Conservation (phyloP, 345 rosid genomes). For the Toxicodendron radicans region DNA sequence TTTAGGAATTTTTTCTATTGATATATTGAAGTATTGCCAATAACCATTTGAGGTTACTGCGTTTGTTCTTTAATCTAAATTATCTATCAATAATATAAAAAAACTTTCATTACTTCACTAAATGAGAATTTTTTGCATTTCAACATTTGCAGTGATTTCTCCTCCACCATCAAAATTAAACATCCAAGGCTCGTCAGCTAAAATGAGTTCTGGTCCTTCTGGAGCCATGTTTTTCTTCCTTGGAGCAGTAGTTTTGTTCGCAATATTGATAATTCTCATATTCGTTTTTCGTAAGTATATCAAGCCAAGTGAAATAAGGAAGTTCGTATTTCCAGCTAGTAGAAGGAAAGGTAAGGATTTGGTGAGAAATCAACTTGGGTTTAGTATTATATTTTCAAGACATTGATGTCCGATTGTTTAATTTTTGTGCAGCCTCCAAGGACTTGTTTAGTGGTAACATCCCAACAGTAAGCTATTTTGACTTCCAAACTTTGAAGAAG, state of each 20-base stretch:
- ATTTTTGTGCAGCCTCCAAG: slow-evolving; percentile 27
- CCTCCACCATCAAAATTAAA: slow-evolving; percentile 10
- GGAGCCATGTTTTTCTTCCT: slow-evolving; percentile 33
- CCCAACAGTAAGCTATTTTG: slow-evolving; percentile 44
- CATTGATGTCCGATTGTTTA: background rate
- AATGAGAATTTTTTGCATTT: background rate
- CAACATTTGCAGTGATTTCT: slow-evolving; percentile 22
- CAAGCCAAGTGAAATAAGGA: slow-evolving; percentile 24
- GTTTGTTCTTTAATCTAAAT: too few relatives aligned
- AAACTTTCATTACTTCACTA: background rate
- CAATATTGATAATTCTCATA: slow-evolving; percentile 32
- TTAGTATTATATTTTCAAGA: background rate
- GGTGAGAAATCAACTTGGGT: background rate
- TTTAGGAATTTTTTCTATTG: too few relatives aligned
- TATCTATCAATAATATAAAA: too few relatives aligned
- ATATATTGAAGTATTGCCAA: too few relatives aligned
- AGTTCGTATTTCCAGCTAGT: slow-evolving; percentile 2
- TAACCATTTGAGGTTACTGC: too few relatives aligned
- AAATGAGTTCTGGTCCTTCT: slow-evolving; percentile 18
- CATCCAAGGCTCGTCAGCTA: slow-evolving; percentile 11
- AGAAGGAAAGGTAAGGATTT: slow-evolving; percentile 22
- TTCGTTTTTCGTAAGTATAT: slow-evolving; percentile 28
- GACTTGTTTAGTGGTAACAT: slow-evolving; percentile 50
- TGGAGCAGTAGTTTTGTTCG: slow-evolving; percentile 32
- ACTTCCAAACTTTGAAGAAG: slow-evolving; percentile 54